Evolutionary conservation across 2,329 filamentous ascomycete species (phyloP).

Genomic region (Neurospora sp.): DNA sequence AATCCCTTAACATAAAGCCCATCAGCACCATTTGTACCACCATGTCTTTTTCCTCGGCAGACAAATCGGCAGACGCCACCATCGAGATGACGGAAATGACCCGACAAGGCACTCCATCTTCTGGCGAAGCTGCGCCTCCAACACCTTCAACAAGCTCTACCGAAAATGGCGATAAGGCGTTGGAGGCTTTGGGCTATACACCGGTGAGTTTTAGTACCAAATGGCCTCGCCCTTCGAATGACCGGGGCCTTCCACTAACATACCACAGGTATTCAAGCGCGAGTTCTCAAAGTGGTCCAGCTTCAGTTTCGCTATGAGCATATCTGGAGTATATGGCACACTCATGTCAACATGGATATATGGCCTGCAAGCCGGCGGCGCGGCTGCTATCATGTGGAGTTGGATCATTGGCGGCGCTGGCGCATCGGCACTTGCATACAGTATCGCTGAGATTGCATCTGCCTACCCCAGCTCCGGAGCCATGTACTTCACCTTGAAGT

Average conservation of each 20-base stretch:
- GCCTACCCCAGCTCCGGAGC: conserved; percentile 40
- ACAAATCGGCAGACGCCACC: background rate
- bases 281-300: conserved; percentile 47
- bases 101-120: background rate
- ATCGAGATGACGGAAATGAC: background rate
- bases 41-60: background rate
- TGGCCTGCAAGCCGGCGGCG: conserved; percentile 40
- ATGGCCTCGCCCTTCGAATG: background rate
- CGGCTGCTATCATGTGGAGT: conserved; percentile 44
- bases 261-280: conserved; percentile 41
- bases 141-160: background rate
- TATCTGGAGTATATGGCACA: conserved; percentile 43
- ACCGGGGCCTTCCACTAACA: background rate
- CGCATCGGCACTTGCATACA: conserved; percentile 41
- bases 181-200: conserved; percentile 28
- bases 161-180: conserved; percentile 21
- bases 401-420: conserved; percentile 45
- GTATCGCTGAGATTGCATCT: conserved; percentile 43
- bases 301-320: conserved; percentile 50
- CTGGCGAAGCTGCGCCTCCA: background rate
- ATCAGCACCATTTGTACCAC: background rate
- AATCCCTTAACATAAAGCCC: background rate
- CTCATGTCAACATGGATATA: conserved; percentile 43
- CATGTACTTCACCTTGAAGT: conserved; percentile 41
- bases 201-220: conserved; percentile 18